These are phyloP conservation scores for Pulveroboletus sp. DNA, from an alignment of 1,284 basidiomycete species.

Conservation along the genomic window DNA sequence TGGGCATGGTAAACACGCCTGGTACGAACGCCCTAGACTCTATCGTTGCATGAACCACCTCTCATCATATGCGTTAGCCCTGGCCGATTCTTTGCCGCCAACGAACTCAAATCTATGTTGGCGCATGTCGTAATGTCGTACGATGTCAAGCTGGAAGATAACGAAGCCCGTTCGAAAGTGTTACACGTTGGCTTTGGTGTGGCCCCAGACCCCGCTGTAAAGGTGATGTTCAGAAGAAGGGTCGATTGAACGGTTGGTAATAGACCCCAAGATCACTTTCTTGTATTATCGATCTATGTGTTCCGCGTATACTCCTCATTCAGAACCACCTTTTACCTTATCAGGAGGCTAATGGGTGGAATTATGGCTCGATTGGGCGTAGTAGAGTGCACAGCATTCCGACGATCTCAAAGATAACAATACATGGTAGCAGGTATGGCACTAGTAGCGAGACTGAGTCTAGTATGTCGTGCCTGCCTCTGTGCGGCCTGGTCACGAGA, in stretches of 20 bases:
- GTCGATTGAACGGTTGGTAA: not conserved
- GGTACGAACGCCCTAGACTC: constrained; percentile 4
- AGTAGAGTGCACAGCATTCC: too few species aligned
- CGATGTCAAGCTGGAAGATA: constrained; percentile 33
- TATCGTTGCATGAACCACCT: not conserved
- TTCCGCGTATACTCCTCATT: too few species aligned
- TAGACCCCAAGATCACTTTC: too few species aligned
- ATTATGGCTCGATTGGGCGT: too few species aligned
- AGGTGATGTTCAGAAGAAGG: constrained; percentile 24
- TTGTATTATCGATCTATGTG: too few species aligned
- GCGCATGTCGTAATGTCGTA: constrained; percentile 34
- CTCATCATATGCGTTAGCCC: constrained; percentile 2
- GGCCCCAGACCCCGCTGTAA: not conserved
- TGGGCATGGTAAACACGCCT: constrained; percentile 20
- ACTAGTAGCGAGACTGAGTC: too few species aligned
- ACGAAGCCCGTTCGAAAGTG: constrained; percentile 26
- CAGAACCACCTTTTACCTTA: too few species aligned
- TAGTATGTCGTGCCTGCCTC: too few species aligned
- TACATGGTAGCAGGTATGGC: too few species aligned
- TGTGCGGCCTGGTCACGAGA: too few species aligned
- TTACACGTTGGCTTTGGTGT: not conserved
- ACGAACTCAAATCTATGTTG: constrained; percentile 34
- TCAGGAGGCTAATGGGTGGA: too few species aligned
- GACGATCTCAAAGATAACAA: too few species aligned
- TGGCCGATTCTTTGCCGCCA: constrained; percentile 18